Evolutionary conservation across 257 asterid genomes (phyloP).

Genomic region (Paraleonurus japonicus): DNA sequence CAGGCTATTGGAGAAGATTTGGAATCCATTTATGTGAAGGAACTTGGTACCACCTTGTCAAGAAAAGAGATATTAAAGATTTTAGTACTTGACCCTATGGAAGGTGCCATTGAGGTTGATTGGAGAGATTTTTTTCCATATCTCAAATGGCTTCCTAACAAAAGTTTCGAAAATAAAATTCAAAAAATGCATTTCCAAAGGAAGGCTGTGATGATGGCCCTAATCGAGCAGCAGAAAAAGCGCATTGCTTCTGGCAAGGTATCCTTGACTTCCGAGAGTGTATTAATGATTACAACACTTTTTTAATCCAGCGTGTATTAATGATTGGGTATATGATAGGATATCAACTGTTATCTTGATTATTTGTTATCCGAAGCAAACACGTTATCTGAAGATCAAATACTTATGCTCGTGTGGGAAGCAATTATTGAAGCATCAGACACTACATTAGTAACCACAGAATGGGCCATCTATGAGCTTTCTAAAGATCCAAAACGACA

Average conservation of each 20-base stretch:
- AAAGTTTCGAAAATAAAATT: slow-evolving; percentile 50
- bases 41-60: slow-evolving; percentile 48
- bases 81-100: slow-evolving; percentile 68
- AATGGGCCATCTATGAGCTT: slow-evolving; percentile 95
- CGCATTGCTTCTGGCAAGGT: slow-evolving; percentile 75
- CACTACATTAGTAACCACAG: slow-evolving; percentile 64
- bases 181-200: slow-evolving; percentile 42
- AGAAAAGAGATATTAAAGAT: slow-evolving; percentile 55
- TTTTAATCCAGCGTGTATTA: neutral
- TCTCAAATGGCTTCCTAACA: slow-evolving; percentile 82
- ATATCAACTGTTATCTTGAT: slow-evolving; percentile 58
- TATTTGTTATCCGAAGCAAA: slow-evolving; percentile 59
- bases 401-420: slow-evolving; percentile 79
- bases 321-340: slow-evolving; percentile 40
- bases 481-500: slow-evolving; percentile 66
- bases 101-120: slow-evolving; percentile 90
- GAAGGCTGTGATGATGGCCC: slow-evolving; percentile 67
- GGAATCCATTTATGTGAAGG: slow-evolving; percentile 58
- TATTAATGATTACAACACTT: neutral
- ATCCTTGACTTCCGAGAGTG: neutral
- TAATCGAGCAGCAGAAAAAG: slow-evolving; percentile 49
- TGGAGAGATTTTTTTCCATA: slow-evolving; percentile 96
- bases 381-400: slow-evolving; percentile 62
- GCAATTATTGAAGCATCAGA: slow-evolving; percentile 82
- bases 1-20: slow-evolving; percentile 76